Evolutionary conservation across 208 protist genomes (phyloP).

Genomic region (Herpetomonas muscarum): DNA sequence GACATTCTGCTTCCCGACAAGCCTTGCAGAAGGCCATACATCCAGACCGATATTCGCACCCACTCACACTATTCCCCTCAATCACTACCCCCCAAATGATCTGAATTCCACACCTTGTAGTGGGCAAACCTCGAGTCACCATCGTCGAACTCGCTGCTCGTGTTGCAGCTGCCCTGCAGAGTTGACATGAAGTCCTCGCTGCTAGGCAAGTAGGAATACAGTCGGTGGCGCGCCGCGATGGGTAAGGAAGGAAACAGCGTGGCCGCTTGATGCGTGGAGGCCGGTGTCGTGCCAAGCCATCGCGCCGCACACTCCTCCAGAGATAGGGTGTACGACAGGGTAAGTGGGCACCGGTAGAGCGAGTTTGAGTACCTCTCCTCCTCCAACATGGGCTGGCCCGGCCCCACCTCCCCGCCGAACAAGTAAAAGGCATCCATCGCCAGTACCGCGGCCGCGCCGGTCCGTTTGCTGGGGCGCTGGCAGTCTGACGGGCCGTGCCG

Average conservation of each 20-base stretch:
- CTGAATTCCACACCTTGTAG: too few relatives aligned
- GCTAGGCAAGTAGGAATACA: too few relatives aligned
- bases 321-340: neutral
- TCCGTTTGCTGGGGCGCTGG: constrained; percentile 44
- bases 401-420: constrained; percentile 56
- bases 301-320: neutral
- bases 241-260: neutral
- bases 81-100: too few relatives aligned
- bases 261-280: neutral
- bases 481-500: constrained; percentile 4
- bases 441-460: constrained; percentile 41
- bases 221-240: neutral
- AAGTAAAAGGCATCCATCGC: constrained; percentile 60
- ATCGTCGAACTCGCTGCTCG: too few relatives aligned
- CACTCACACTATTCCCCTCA: too few relatives aligned
- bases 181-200: too few relatives aligned
- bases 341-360: neutral
- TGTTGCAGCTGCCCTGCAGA: too few relatives aligned
- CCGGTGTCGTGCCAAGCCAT: neutral
- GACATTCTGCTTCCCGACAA: too few relatives aligned
- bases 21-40: too few relatives aligned
- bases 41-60: too few relatives aligned
- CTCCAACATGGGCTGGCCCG: neutral
- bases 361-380: constrained; percentile 1
- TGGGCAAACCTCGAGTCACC: too few relatives aligned